Evolutionary conservation across 2,329 filamentous ascomycete genomes (phyloP), one percentile per base, ranked within the genome.

Genomic region (Exophiala phaeomuriformis): DNA sequence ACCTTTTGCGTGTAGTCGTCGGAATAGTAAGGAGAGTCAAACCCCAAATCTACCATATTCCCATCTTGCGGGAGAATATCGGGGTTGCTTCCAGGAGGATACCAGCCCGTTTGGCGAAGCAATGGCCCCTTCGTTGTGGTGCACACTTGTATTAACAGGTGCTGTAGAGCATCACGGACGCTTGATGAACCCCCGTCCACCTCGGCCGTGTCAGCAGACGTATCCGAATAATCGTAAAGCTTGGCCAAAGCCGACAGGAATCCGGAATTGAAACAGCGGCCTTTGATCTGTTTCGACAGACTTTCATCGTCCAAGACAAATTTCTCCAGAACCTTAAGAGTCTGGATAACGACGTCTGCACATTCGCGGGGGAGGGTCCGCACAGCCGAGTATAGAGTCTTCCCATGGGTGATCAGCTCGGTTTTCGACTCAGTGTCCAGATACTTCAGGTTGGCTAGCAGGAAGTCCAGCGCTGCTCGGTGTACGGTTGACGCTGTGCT

Each of bases 301-400:
- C 83, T 82, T 54, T 80, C 77, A 65, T 97, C 90, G 59, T 83
- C 78, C 36, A 96, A 73, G 7, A 97, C 77, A 63, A 86, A 77
- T 35, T 77, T 77, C 62, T 83, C 86, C 35, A 96, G 71, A 0
- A 79, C 77, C 27, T 83, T 78, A 28, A 98, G 71, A 31, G 93
- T 82, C 59, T 95, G 88, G 37, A 81, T 69, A 12, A 95, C 78
- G 49, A 94, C 73, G 45, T 84, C 82, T 0, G 88, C 80, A 0
- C 88, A 82, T 64, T 97, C 93, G 49, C 84, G 84, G 58, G 81
- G 82, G 39, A 97, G 76, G 64, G 86, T 80, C 62, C 87, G 86
- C 45, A 93, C 86, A 32, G 96, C 73, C 30, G 83, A 79, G 49
- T 80, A 77, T 30, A 86, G 78, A 12, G 90, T 72, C 57, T 85